These are phyloP conservation scores for Malassezia nana DNA, from an alignment of 1,284 basidiomycete genomes.

Conservation along the genomic window DNA sequence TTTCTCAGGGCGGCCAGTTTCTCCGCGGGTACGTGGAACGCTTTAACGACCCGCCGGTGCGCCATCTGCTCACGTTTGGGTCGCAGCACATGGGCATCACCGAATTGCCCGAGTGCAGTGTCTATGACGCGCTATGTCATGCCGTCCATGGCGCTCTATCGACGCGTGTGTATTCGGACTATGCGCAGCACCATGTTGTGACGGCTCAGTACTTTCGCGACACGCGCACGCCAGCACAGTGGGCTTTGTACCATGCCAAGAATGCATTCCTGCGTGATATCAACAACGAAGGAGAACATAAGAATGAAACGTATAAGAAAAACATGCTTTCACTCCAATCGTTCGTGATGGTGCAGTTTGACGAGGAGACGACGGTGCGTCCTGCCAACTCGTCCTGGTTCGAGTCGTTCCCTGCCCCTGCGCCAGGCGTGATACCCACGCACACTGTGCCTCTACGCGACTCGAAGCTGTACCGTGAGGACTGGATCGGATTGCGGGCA, in stretches of 20 bases:
- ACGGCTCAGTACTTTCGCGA: slow-evolving; percentile 91
- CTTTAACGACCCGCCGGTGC: slow-evolving; percentile 55
- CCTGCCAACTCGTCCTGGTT: slow-evolving; percentile 44
- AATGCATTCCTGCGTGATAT: slow-evolving; percentile 54
- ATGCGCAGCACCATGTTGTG: slow-evolving; percentile 38
- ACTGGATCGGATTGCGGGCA: slow-evolving; percentile 73
- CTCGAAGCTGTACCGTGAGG: slow-evolving; percentile 69
- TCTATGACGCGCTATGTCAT: slow-evolving; percentile 54
- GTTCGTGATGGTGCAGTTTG: slow-evolving; percentile 48
- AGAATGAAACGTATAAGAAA: slow-evolving; percentile 36
- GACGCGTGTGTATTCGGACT: slow-evolving; percentile 63
- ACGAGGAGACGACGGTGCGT: slow-evolving; percentile 38
- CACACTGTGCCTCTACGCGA: slow-evolving; percentile 59
- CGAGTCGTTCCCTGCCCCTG: slow-evolving; percentile 29
- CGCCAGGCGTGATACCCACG: neutral
- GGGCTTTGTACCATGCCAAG: slow-evolving; percentile 60
- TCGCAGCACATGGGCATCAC: slow-evolving; percentile 57
- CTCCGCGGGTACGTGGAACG: slow-evolving; percentile 78
- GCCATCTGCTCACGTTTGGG: slow-evolving; percentile 63
- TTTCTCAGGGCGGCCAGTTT: slow-evolving; percentile 51
- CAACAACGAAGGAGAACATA: slow-evolving; percentile 40
- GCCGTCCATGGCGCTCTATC: slow-evolving; percentile 63
- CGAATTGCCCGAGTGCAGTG: slow-evolving; percentile 64
- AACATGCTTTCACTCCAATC: slow-evolving; percentile 37
- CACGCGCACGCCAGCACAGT: slow-evolving; percentile 54